Evolutionary conservation across 2,329 filamentous ascomycete species (phyloP).

Genomic region (Trichoderma atroviride): DNA sequence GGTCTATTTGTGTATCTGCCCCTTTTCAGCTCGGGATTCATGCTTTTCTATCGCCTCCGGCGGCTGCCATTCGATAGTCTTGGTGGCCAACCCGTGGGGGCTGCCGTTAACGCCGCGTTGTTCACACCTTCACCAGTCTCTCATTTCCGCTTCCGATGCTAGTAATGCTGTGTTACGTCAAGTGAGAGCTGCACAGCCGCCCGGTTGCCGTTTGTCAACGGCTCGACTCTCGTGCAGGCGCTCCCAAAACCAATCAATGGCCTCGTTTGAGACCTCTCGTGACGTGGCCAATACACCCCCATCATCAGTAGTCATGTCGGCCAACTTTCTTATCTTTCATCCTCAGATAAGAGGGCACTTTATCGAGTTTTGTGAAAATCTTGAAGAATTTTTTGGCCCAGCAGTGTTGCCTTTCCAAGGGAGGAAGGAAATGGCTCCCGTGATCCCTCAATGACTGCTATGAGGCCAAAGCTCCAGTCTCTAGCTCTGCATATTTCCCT

Average conservation of each 20-base stretch:
- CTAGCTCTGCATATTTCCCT: constrained; percentile 19
- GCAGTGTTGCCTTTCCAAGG: not conserved
- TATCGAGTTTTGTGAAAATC: not conserved
- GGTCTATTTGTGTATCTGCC: not conserved
- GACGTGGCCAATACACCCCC: not conserved
- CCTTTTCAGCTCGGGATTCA: not conserved
- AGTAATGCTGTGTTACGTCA: not conserved
- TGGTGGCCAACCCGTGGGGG: constrained; percentile 8
- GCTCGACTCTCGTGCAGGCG: no score
- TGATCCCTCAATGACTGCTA: constrained; percentile 11
- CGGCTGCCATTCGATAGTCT: not conserved
- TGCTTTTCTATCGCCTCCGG: not conserved
- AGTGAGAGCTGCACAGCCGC: not conserved
- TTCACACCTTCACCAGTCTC: not conserved
- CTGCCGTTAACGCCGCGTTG: not conserved
- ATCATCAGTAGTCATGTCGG: not conserved
- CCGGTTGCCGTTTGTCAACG: not conserved
- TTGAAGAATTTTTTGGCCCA: not conserved
- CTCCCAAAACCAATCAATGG: not conserved
- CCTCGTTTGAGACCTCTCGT: not conserved
- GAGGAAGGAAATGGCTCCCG: not conserved
- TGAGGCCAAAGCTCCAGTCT: constrained; percentile 12
- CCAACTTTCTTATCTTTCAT: not conserved
- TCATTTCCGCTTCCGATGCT: not conserved
- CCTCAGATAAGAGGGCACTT: not conserved